Evolutionary conservation across 73 alveolate genomes (phyloP), one percentile per base, ranked within the genome.

Genomic region (Effrenium voratum): DNA sequence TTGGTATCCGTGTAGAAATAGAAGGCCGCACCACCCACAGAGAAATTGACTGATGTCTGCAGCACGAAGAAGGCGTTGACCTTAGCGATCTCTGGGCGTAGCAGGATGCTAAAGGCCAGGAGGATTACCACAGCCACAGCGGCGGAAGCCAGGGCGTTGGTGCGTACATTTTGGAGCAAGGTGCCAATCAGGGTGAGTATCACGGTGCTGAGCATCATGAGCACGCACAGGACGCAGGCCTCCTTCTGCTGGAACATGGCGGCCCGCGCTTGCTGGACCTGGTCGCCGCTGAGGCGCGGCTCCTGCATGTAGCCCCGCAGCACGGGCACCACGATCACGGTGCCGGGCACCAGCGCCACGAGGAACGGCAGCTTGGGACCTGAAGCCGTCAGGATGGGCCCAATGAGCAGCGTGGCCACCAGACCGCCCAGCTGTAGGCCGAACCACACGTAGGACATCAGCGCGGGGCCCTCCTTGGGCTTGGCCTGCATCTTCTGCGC

Each of bases 371-470:
- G 90, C 79, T 91, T 91, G n/a, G 98, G 98, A 55, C 98, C 98
- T 4, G 43, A 87, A 84, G 57, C 22, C 41, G 95, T 43, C 45
- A 87, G 55, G 45, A 87, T 87, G 5, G 95, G 95, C 16, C 95
- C 95, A 13, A 87, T 72, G 68, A 87, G 24, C 13, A 87, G 95
- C 75, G 80, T 87, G 43, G 98, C 98, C 30, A 80, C 55, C 32
- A 91, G 90, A 36, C 98, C 98, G 26, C 98, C 98, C 52, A 75
- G 36, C 81, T 91, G 98, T 43, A 91, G 76, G 45, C 98, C 98
- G 34, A 91, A 91, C 98, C 98, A 91, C 24, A 91, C 98, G 45
- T 38, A 91, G 43, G 98, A 72, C 90, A 91, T 73, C 87, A 91
- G 40, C 13, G 87, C 98, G 5, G 98, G 98, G 2, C 98, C 98